Conservation (phyloP, 192 early-diverging fungal species). For the Podila horticola region DNA sequence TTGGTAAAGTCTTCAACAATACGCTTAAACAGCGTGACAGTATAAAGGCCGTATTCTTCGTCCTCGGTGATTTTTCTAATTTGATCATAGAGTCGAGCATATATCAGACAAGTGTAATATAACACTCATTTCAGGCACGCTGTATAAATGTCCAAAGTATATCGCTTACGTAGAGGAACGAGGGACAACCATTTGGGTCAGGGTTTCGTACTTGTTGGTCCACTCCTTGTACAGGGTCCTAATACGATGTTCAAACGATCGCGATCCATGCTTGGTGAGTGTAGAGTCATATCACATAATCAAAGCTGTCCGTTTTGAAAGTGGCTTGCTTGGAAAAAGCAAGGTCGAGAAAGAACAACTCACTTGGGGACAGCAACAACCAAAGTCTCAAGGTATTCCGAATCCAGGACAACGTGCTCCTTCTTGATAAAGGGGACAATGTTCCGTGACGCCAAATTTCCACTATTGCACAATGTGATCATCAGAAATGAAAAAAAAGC, state of each 20-base stretch:
- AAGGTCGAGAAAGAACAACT: constrained; percentile 1
- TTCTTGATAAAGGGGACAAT: constrained; percentile 91
- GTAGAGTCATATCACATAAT: background rate
- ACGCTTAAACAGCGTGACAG: constrained; percentile 91
- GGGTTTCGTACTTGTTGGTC: constrained; percentile 86
- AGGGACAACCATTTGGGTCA: constrained; percentile 97
- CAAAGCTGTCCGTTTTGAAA: background rate
- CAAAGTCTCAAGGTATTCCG: constrained; percentile 92
- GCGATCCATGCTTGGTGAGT: too few relatives aligned
- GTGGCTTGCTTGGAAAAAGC: background rate
- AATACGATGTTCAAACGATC: background rate
- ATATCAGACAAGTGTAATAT: background rate
- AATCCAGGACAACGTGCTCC: constrained; percentile 90
- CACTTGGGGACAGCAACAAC: constrained; percentile 96
- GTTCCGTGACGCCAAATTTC: constrained; percentile 90
- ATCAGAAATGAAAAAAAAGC: background rate
- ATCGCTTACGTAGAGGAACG: constrained; percentile 83
- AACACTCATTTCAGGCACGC: too few relatives aligned
- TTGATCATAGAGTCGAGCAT: background rate
- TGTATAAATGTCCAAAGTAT: too few relatives aligned
- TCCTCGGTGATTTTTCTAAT: constrained; percentile 89
- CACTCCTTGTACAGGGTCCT: constrained; percentile 83
- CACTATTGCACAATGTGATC: constrained; percentile 54
- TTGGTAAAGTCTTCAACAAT: constrained; percentile 90
- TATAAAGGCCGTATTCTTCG: constrained; percentile 93